Conservation (phyloP, 495 filamentous ascomycete genomes). For the Podospora conica region DNA sequence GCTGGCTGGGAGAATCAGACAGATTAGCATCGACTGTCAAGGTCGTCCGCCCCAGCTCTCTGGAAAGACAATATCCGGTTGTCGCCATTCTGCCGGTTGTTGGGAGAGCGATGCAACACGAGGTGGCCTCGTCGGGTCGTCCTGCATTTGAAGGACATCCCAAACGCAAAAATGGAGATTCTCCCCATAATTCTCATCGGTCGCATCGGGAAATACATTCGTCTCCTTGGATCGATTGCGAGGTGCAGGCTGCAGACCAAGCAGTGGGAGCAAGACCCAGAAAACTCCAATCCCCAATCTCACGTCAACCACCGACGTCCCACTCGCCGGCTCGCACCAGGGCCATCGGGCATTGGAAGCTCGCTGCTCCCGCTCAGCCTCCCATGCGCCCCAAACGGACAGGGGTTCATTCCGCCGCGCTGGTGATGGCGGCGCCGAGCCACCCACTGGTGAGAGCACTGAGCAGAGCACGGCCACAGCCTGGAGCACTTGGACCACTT, state of each 20-base stretch:
- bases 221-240: not conserved
- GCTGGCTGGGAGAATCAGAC: not conserved
- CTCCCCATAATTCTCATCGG: not conserved
- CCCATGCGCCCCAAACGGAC: not conserved
- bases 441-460: not conserved
- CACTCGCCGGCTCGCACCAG: not conserved
- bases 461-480: not conserved
- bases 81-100: no score
- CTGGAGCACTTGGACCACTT: no score
- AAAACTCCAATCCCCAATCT: not conserved
- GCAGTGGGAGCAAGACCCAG: not conserved
- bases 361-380: not conserved
- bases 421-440: not conserved
- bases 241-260: not conserved
- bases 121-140: no score
- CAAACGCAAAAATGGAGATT: not conserved
- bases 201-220: not conserved
- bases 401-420: not conserved
- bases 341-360: not conserved
- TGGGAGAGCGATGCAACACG: no score
- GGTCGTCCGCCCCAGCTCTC: not conserved
- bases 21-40: not conserved
- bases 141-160: no score
- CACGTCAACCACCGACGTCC: not conserved
- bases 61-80: not conserved